These are phyloP conservation scores for Suillus discolor DNA, from an alignment of 768 basidiomycete species.

Conservation along the genomic window DNA sequence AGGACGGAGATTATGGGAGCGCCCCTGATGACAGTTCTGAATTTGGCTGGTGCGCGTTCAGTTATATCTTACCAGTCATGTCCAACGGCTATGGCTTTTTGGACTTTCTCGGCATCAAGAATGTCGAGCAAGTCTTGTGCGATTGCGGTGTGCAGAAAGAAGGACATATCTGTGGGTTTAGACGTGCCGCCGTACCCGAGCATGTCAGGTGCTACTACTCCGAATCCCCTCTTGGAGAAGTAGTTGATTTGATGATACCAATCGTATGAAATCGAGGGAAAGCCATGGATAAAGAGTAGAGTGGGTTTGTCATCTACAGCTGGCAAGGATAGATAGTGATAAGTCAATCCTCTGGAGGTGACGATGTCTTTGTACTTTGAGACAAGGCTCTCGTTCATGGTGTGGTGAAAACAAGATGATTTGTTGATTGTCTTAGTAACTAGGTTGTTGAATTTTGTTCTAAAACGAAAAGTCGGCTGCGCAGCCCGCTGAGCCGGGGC, in stretches of 20 bases:
- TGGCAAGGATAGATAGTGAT: slow-evolving; percentile 37
- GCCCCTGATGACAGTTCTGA: slow-evolving; percentile 34
- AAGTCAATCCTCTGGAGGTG: slow-evolving; percentile 36
- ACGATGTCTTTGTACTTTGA: slow-evolving; percentile 35
- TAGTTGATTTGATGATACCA: slow-evolving; percentile 45
- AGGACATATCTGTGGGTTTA: slow-evolving; percentile 36
- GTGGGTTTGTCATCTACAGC: slow-evolving; percentile 35
- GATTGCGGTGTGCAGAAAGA: slow-evolving; percentile 30
- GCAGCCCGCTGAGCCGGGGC: neutral
- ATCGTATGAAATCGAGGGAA: slow-evolving; percentile 43
- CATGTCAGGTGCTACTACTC: slow-evolving; percentile 49
- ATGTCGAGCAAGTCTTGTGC: slow-evolving; percentile 40
- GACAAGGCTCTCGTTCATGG: slow-evolving; percentile 27
- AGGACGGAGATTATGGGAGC: slow-evolving; percentile 35
- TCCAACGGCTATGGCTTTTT: slow-evolving; percentile 37
- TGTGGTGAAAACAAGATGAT: neutral
- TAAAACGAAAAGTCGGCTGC: neutral
- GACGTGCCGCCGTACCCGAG: slow-evolving; percentile 49
- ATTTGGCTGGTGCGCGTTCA: neutral
- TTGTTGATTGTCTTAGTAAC: neutral
- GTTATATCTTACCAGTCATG: slow-evolving; percentile 40
- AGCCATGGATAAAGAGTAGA: slow-evolving; percentile 48
- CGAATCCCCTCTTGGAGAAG: slow-evolving; percentile 43
- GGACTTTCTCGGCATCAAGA: slow-evolving; percentile 37
- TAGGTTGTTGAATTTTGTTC: neutral